These are phyloP conservation scores for Penicillium sp. DNA, from an alignment of 2,329 filamentous ascomycete genomes.

Conservation along the genomic window DNA sequence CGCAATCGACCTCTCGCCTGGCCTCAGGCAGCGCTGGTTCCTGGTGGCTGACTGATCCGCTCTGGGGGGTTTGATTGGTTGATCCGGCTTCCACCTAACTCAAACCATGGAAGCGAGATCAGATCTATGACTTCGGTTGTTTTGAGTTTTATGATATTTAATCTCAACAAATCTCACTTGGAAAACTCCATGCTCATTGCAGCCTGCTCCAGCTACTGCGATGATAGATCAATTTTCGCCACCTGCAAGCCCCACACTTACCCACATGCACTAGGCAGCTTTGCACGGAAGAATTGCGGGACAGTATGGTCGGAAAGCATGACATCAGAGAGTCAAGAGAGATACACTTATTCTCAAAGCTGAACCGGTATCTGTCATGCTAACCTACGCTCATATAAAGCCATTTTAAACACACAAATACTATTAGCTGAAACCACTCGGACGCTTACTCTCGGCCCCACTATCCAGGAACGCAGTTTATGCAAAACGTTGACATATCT, in stretches of 20 bases:
- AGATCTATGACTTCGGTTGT: not conserved
- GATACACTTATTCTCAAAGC: not conserved
- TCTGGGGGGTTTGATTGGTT: not conserved
- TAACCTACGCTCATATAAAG: not conserved
- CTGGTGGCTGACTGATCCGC: conserved; percentile 1
- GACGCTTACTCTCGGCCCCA: too few relatives aligned
- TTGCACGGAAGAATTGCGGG: not conserved
- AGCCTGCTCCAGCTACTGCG: not conserved
- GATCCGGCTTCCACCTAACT: not conserved
- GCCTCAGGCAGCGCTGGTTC: not conserved
- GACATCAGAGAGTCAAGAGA: not conserved
- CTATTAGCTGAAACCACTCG: too few relatives aligned
- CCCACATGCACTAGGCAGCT: not conserved
- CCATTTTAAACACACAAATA: too few relatives aligned
- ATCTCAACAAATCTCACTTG: not conserved
- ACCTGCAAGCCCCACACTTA: not conserved
- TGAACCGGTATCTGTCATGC: not conserved
- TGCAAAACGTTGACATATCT: too few relatives aligned
- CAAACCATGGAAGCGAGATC: not conserved
- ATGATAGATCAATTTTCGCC: not conserved
- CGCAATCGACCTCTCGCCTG: not conserved
- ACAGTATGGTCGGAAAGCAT: not conserved
- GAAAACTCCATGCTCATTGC: not conserved
- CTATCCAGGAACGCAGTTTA: too few relatives aligned
- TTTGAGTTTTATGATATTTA: too few relatives aligned